These are phyloP conservation scores for Colletotrichum salicis DNA, from an alignment of 2,329 filamentous ascomycete species.

Conservation along the genomic window DNA sequence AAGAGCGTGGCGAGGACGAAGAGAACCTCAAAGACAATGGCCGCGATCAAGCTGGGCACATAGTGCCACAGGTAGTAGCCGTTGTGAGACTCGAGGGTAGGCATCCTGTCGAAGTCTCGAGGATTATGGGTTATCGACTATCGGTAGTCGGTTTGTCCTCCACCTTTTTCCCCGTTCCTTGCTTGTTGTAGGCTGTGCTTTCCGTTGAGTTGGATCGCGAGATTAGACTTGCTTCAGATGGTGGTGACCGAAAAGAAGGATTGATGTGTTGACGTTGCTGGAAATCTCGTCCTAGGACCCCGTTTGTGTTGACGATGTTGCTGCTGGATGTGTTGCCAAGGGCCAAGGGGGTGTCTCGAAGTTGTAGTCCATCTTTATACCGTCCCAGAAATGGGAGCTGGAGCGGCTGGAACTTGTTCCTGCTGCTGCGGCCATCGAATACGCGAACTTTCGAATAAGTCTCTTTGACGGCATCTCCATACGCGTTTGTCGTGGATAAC, in stretches of 20 bases:
- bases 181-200: not conserved
- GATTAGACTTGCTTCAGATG: not conserved
- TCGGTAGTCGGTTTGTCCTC: not conserved
- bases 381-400: not conserved
- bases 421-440: not conserved
- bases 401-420: too few relatives aligned
- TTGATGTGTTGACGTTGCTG: not conserved
- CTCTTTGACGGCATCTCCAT: constrained; percentile 9
- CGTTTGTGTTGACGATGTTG: not conserved
- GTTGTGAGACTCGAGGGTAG: constrained; percentile 43
- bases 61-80: constrained; percentile 50
- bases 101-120: constrained; percentile 35
- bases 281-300: not conserved
- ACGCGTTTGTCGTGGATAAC: constrained; percentile 14
- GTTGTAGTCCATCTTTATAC: not conserved
- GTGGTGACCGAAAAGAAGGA: not conserved
- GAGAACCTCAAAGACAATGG: constrained; percentile 54
- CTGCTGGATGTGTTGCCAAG: not conserved
- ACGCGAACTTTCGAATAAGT: not conserved
- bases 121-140: not conserved
- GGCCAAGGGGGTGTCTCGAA: not conserved
- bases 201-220: not conserved
- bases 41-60: constrained; percentile 54
- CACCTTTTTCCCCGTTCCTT: not conserved
- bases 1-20: constrained; percentile 51